Conservation (phyloP, 2,329 filamentous ascomycete species). For the Monosporascus sp. region DNA sequence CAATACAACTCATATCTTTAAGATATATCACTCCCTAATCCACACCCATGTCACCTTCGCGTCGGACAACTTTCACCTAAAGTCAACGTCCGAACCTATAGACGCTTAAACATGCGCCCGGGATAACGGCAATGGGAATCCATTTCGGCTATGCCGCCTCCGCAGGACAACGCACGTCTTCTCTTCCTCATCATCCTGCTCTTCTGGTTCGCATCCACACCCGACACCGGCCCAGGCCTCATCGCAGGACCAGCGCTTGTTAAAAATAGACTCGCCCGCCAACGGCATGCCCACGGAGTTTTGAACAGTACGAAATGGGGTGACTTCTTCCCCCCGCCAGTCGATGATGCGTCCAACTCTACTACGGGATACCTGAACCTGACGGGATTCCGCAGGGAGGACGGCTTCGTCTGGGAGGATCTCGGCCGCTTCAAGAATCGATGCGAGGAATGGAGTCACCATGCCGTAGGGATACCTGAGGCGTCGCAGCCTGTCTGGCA, state of each 20-base stretch:
- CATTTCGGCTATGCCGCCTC: constrained; percentile 39
- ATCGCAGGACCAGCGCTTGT: constrained; percentile 37
- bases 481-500: constrained; percentile 55
- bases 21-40: background rate
- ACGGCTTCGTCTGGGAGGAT: constrained; percentile 75
- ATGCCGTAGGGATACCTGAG: constrained; percentile 41
- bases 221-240: constrained; percentile 36
- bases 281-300: constrained; percentile 46
- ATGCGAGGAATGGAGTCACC: constrained; percentile 56
- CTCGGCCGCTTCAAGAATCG: constrained; percentile 61
- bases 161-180: constrained; percentile 40
- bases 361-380: constrained; percentile 56
- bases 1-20: too few relatives aligned
- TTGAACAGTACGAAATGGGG: constrained; percentile 55
- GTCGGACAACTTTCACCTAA: background rate
- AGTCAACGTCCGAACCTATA: background rate
- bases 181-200: constrained; percentile 39
- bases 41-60: background rate
- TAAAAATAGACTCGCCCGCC: constrained; percentile 43
- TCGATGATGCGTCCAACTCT: constrained; percentile 22
- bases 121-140: constrained; percentile 21
- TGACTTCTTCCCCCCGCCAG: constrained; percentile 47
- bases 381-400: constrained; percentile 68
- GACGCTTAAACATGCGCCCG: constrained; percentile 4
- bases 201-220: constrained; percentile 39